Conservation (phyloP, 2,329 filamentous ascomycete species). For the Diplodia scrobiculata region DNA sequence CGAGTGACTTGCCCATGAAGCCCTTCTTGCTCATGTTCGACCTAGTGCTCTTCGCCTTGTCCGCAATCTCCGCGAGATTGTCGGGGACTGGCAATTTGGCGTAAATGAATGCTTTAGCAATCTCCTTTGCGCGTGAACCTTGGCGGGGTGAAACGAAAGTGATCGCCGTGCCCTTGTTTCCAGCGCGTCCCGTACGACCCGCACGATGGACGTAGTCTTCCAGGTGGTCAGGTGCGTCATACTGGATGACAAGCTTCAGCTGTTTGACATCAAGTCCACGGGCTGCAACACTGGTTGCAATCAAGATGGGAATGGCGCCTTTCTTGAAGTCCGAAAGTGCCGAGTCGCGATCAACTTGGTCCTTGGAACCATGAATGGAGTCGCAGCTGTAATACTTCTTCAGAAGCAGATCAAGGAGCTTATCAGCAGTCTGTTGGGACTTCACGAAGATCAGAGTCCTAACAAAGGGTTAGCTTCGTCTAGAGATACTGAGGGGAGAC, state of each 20-base stretch:
- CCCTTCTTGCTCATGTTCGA: conserved; percentile 81
- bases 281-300: conserved; percentile 93
- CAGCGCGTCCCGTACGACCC: conserved; percentile 89
- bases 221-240: conserved; percentile 87
- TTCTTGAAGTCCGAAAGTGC: conserved; percentile 93
- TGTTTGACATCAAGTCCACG: conserved; percentile 95
- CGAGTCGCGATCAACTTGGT: conserved; percentile 89
- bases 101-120: conserved; percentile 88
- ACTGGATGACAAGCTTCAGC: conserved; percentile 93
- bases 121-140: conserved; percentile 84
- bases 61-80: conserved; percentile 61
- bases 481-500: too few relatives aligned
- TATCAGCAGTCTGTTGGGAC: conserved; percentile 85
- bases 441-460: conserved; percentile 84
- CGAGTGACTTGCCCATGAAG: conserved; percentile 92
- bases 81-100: conserved; percentile 83
- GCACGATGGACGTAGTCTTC: conserved; percentile 97
- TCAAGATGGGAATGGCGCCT: conserved; percentile 82
- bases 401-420: conserved; percentile 74
- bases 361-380: conserved; percentile 91
- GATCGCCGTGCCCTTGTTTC: conserved; percentile 90
- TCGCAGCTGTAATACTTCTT: conserved; percentile 86
- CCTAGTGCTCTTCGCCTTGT: conserved; percentile 88
- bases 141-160: conserved; percentile 92
- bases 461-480: not conserved